Conservation (phyloP, 768 basidiomycete species). For the Lactarius psammicola region DNA sequence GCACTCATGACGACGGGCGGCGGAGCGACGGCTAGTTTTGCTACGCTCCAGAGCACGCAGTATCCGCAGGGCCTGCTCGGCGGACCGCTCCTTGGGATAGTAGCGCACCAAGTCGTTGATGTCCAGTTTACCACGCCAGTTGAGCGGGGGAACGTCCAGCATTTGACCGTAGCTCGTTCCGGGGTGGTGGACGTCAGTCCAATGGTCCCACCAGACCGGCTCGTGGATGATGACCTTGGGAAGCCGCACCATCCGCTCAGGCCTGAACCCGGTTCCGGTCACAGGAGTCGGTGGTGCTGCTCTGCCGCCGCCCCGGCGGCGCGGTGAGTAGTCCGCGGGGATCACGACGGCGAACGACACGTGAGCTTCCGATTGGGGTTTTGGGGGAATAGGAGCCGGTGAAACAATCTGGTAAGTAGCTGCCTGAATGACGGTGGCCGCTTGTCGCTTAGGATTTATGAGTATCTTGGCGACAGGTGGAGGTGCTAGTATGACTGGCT, state of each 20-base stretch:
- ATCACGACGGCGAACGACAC: background rate
- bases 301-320: background rate
- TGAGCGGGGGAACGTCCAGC: slow-evolving; percentile 7
- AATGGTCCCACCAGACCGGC: slow-evolving; percentile 4
- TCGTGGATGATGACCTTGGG: slow-evolving; percentile 4
- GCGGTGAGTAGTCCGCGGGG: background rate
- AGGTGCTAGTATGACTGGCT: background rate
- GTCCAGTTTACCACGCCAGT: slow-evolving; percentile 2
- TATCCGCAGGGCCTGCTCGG: background rate
- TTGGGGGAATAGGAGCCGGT: background rate
- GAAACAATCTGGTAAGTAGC: background rate
- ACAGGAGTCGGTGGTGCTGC: background rate
- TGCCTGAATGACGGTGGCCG: background rate
- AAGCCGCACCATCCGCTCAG: background rate
- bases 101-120: background rate
- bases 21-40: background rate
- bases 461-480: background rate
- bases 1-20: background rate
- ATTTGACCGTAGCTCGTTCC: background rate
- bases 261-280: background rate
- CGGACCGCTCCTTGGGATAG: slow-evolving; percentile 5
- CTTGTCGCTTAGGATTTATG: background rate
- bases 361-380: background rate
- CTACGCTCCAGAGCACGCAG: slow-evolving; percentile 1
- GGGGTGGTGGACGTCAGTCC: slow-evolving; percentile 13